Percentiles rank a stretch among this genome's conserved stretches.
These are phyloP conservation scores for Crassisporium funariophilum DNA, from an alignment of 768 basidiomycete species.

Conservation along the genomic window DNA sequence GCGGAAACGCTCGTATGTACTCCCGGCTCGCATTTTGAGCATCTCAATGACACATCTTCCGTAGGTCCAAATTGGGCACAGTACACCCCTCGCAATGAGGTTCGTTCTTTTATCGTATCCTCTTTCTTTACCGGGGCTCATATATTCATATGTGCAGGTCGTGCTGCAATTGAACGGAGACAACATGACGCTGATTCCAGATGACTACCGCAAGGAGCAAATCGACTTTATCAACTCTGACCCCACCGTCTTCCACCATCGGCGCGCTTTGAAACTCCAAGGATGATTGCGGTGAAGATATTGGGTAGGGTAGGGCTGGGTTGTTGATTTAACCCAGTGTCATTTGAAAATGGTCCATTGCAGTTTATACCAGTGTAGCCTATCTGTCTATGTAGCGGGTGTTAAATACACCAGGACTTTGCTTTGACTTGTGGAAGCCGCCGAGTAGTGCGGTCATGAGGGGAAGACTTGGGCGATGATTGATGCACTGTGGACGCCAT, in stretches of 20 bases:
- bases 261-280: slow-evolving; percentile 6
- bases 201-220: slow-evolving; percentile 37
- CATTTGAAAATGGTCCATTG: too few species aligned
- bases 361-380: too few species aligned
- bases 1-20: slow-evolving; percentile 30
- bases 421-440: too few species aligned
- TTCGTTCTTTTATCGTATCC: slow-evolving; percentile 4
- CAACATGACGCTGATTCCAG: slow-evolving; percentile 36
- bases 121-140: background rate
- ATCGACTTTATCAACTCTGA: slow-evolving; percentile 39
- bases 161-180: slow-evolving; percentile 38
- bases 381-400: too few species aligned
- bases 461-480: too few species aligned
- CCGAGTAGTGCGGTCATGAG: too few species aligned
- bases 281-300: background rate
- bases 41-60: background rate
- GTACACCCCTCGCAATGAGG: slow-evolving; percentile 30
- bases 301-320: too few species aligned
- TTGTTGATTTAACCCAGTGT: too few species aligned
- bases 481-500: too few species aligned
- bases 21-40: background rate
- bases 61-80: slow-evolving; percentile 33
- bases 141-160: slow-evolving; percentile 19
- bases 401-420: too few species aligned
- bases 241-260: slow-evolving; percentile 24